Evolutionary conservation across 202 grass and related monocot genomes (phyloP), one percentile per base, ranked within the genome.

Genomic region (Elaeis oleifera): DNA sequence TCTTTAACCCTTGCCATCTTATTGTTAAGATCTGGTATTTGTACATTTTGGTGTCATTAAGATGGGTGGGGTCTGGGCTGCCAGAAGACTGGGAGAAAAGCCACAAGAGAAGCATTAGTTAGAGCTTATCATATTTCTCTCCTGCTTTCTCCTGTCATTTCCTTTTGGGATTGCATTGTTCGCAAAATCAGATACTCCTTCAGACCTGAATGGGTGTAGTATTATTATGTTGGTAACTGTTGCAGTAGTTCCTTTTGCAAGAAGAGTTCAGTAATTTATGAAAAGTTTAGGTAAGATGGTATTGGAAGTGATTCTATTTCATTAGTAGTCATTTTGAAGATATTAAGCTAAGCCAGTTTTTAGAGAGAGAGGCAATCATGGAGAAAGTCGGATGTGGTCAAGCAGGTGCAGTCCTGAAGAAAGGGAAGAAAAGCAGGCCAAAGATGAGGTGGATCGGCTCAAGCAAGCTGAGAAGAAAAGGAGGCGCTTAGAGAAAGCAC

Each of bases 381-480:
- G 87, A 90, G 31, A 85, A 83, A 61, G 23, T 68, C 57, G 67
- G 56, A 53, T 50, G 59, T 15, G 73, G 74, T 65, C 88, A 86
- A 68, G 66, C 70, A 54, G 71, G 50, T 36, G 74, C 77, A 27
- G 77, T 78, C 36, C 58, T 83, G 52, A 95, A 83, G 72, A 95
- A 95, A 78, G 82, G 85, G 23, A 92, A 97, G 61, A 94, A 94
- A 88, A 92, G 56, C 84, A 90, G 50, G 54, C 83, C 54, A 99
- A 99, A 15, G 85, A 85, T 26, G 95, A 99, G 53, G 17, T 82
- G 58, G 78, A 94, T 65, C 85, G 78, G 16, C 85, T 85, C 74
- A 99, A 99, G 74, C 95, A 94, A 63, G 89, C 88, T 4, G 95
- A 99, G 73, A 99, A 99, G 85, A 99, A 99, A 76, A 56, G 79